Base-by-base conservation (phyloP, 1,284 basidiomycete species). In the Cryptococcus sp. region DNA sequence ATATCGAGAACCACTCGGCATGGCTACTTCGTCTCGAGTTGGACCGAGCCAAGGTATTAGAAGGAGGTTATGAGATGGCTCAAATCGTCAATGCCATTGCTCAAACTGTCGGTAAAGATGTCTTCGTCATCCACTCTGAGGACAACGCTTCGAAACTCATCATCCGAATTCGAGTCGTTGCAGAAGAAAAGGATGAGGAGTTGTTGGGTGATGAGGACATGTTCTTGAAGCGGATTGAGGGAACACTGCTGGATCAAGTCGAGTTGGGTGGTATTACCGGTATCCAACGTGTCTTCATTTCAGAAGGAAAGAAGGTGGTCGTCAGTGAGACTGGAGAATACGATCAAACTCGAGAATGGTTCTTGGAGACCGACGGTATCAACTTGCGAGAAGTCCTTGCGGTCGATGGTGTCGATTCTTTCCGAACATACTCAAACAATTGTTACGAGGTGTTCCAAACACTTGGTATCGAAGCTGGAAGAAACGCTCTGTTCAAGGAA, bases 71-170 rank as follows among this genome's bases (percentile, higher is more conserved):
- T 64, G 90, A 88, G 13, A 98, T 98, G 92, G 84, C 89, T 48
- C 91, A 93, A 64, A 94, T 99, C 49, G 94, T 95, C 5, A 87
- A 89, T 62, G 87, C 89, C 54, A 97, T 99, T 60, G 88, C 89
- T 34, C 89, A 93, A 75, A 93, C 86, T 66, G 98, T 98, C 80
- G 92, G 95, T 72, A 88, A 90, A 13, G 96, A 98, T 73, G 81
- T 98, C 44, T 98, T 97, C 76, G 93, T 98, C 72, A 97, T 98
- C 70, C 97, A 92, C 86, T 95, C 90, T 62, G 95, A 98, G 82
- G 96, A 98, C 78, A 97, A 98, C 77, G 90, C 94, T 3, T 91
- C 96, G 76, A 95, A 97, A 80, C 85, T 98, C 14, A 86, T 98
- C 65, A 89, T 99, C 71, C 95, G 96, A 59, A 95, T 96, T 77